Base-by-base conservation (phyloP, 2,329 filamentous ascomycete species). In the Aspergillus intermedius region DNA sequence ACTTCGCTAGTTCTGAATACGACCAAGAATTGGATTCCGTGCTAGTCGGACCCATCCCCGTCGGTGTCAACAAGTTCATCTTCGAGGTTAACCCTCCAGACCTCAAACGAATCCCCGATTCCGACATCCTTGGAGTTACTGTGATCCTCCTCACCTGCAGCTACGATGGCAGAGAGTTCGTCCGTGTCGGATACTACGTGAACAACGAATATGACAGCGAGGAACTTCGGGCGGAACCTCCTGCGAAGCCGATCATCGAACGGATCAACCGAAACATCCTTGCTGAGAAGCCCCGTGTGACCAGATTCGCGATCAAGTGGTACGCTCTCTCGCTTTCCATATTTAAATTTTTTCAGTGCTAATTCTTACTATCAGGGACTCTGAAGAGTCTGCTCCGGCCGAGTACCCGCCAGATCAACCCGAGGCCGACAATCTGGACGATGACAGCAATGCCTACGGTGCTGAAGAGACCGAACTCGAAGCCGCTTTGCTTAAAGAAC, bases 161-260 rank as follows among this genome's bases (percentile, higher is more conserved):
- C 69, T 98, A 98, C 74, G 93, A 98, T 63, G 87, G 87, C 47
- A 84, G 93, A 64, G 93, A 98, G 71, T 98, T 98, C 63, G 90
- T 98, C 35, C 90, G 93, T 57, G 91, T 98, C 39, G 93, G 93
- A 54, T 98, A 98, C 80, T 98, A 98, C 61, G 93, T 98, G 63
- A 98, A 97, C 79, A 98, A 98, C 64, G 94, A 98, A 71, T 98
- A 98, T 70, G 89, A 95, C 60, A 87, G 87, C 22, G 89, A 94
- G 62, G 88, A 95, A 68, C 80, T 98, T 54, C 86, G 83, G 60
- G 83, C 86, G 43, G 91, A 97, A 61, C 93, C 93, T 8, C 93
- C 93, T 5, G 79, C 89, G 49, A 95, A 95, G 77, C 91, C 91
- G 35, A 79, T 94, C 59, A 85, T 97, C 56, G 94, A 98, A 68